Base-by-base conservation (phyloP, 768 basidiomycete species). In the Pisolithus sp. region DNA sequence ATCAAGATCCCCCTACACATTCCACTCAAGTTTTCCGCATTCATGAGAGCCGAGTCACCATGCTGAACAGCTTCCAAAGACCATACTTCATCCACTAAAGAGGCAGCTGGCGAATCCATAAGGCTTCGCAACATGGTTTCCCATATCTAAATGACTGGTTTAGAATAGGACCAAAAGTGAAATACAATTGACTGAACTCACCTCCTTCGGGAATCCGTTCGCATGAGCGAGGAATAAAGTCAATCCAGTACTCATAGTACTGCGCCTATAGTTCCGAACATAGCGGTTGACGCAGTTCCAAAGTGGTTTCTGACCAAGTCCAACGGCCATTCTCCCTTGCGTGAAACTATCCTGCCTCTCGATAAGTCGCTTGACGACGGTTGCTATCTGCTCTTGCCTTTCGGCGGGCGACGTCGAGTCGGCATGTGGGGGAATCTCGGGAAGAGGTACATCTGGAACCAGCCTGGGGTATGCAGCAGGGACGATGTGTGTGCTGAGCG, bases 131-230 rank as follows among this genome's bases (percentile, higher is more conserved):
- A 55, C 17, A 77, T 75, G 0, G 87, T 81, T 62, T 94, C 89
- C 84, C 87, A 95, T 9, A 79, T 86, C 90, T 94, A 59, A 10
- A 12, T 12, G 30, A 28, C n/a, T 10, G 13, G 7, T 50, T 39
- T 15, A 26, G 37, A 44, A 28, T 6, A 8, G 23, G 7, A 2
- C 23, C 7, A 20, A 38, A 10, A 38, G 17, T 2, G 37, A 38
- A 6, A 8, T 23, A 26, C 0, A 24, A 26, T 2, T n/a, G n/a
- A 12, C 10, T 10, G 31, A 31, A 55, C 79, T 45, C 49, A 82
- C 89, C 81, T 94, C 91, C 65, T 93, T 94, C 44, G 80, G 81
- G 58, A 94, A 86, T 2, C 93, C 91, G 65, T 89, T 94, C 2
- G 89, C 90, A 63, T 94, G 93, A 4, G 81, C 79, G 44, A 89